Percentiles rank a stretch among this genome's conserved stretches.
phyloP scores from a whole-genome alignment of 441 rosid species.

The Corymbia citriodora region DNA sequence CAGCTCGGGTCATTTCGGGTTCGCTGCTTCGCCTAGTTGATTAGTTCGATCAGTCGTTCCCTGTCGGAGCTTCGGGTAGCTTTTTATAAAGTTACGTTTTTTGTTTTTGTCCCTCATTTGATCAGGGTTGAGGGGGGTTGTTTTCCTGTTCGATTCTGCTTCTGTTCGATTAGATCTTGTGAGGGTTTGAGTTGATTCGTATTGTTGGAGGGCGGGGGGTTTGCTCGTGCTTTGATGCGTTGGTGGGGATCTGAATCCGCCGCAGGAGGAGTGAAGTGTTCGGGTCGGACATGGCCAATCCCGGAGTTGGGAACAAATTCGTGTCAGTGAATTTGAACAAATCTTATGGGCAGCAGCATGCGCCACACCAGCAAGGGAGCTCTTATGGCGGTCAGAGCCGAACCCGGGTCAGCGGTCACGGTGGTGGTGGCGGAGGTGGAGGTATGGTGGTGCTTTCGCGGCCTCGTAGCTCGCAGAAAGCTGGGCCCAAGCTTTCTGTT shows the following conservation, averaged over 20 bases:
- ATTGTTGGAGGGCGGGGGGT: slow-evolving; percentile 6
- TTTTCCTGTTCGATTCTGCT: neutral
- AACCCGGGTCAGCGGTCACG: slow-evolving; percentile 30
- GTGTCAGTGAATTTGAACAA: slow-evolving; percentile 82
- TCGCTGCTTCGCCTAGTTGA: neutral
- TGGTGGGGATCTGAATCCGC: slow-evolving; percentile 28
- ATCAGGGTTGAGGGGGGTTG: neutral
- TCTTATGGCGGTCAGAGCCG: slow-evolving; percentile 33
- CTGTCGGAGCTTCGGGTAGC: neutral
- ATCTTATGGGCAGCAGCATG: slow-evolving; percentile 81
- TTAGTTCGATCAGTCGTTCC: neutral
- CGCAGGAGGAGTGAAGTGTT: slow-evolving; percentile 10
- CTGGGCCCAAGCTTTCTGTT: slow-evolving; percentile 89
- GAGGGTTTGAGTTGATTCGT: neutral
- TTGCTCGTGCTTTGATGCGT: slow-evolving; percentile 41
- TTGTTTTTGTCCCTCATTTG: neutral
- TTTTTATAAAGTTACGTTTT: neutral
- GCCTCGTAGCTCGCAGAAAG: slow-evolving; percentile 88
- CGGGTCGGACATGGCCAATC: slow-evolving; percentile 80
- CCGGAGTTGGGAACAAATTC: slow-evolving; percentile 73
- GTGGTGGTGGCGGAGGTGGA: slow-evolving; percentile 50
- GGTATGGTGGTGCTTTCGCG: slow-evolving; percentile 91
- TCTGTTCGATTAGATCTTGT: neutral
- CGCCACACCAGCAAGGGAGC: slow-evolving; percentile 30
- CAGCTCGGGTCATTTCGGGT: neutral